Base-by-base conservation (phyloP, 2,329 filamentous ascomycete genomes). In the Apiospora saccharicola region DNA sequence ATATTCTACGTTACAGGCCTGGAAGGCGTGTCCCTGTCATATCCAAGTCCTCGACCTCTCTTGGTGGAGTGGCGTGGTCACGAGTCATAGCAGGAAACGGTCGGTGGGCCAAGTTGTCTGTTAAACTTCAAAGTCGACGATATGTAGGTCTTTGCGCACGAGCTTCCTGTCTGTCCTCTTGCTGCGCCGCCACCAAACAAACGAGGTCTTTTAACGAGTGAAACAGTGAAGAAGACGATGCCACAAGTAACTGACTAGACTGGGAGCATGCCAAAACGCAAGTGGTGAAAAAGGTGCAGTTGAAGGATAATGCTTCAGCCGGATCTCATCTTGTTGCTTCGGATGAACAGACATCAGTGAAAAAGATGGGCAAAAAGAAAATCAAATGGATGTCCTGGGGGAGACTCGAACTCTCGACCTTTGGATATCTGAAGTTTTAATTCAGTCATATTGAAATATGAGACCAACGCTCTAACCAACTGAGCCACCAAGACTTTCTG, bases 391-490 rank as follows among this genome's bases (percentile, higher is more conserved):
- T 69, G 67, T 69, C 67, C 67, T 69, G 44, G 67, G 67, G 44
- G 67, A 69, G 67, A 69, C 67, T 69, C 67, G 67, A 69, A 69
- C 67, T 69, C 67, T 46, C 67, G 67, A 37, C 67, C 67, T 69
- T 69, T 69, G 67, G 67, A 69, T 69, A 43, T 46, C 67, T 69
- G 44, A 68, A 46, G 16, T 68, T 68, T n/a, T 68, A n/a, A 34
- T 46, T 19, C 41, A 46, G 44, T 69, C 47, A 30, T 44, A 30
- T 69, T 49, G 44, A 22, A n/a, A 61, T 83, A 83, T 82, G 81
- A 83, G 81, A 83, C 82, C 81, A 81, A 83, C 82, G 81, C 82
- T 83, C 80, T 83, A 81, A 80, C 81, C 81, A 82, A 83, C 82
- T 82, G 80, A 83, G 82, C 81, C 81, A 83, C 79, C 77, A 81